Conservation (phyloP, 306 rosid species). For the Inga leiocalycina region DNA sequence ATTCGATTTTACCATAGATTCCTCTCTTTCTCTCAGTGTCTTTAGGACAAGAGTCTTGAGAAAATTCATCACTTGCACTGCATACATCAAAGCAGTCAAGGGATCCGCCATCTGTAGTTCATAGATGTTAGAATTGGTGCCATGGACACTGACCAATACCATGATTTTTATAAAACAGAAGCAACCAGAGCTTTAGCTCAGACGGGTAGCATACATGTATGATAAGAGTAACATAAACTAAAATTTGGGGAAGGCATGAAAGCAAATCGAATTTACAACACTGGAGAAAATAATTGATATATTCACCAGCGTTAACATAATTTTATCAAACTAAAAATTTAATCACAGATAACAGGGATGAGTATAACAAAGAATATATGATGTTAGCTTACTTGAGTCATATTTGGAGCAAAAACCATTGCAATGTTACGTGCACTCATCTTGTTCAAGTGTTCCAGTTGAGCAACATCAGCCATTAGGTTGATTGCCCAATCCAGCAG, state of each 20-base stretch:
- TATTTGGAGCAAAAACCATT: conserved; percentile 89
- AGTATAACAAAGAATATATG: background rate
- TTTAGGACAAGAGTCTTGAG: conserved; percentile 70
- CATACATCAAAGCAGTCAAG: conserved; percentile 85
- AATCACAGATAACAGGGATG: background rate
- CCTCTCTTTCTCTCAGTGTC: conserved; percentile 70
- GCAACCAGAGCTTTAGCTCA: background rate
- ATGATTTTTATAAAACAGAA: background rate
- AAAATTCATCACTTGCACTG: conserved; percentile 86
- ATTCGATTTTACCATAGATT: conserved; percentile 49
- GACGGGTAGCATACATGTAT: background rate
- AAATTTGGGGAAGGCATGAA: background rate
- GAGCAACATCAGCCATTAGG: conserved; percentile 85
- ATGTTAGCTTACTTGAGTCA: conserved; percentile 73
- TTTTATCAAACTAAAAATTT: background rate
- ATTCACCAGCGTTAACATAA: background rate
- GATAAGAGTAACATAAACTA: background rate
- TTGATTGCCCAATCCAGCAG: conserved; percentile 80
- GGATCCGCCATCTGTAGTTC: conserved; percentile 71
- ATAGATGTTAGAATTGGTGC: conserved; percentile 17
- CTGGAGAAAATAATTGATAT: conserved; percentile 1
- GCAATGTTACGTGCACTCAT: conserved; percentile 86
- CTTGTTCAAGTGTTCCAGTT: conserved; percentile 73
- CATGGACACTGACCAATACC: background rate
- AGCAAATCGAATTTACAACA: background rate